A percentile compares a stretch with the other conserved stretches of the same genome.
Evolutionary conservation across 1,284 basidiomycete genomes (phyloP).

Genomic region (Limonomyces culmigenus): DNA sequence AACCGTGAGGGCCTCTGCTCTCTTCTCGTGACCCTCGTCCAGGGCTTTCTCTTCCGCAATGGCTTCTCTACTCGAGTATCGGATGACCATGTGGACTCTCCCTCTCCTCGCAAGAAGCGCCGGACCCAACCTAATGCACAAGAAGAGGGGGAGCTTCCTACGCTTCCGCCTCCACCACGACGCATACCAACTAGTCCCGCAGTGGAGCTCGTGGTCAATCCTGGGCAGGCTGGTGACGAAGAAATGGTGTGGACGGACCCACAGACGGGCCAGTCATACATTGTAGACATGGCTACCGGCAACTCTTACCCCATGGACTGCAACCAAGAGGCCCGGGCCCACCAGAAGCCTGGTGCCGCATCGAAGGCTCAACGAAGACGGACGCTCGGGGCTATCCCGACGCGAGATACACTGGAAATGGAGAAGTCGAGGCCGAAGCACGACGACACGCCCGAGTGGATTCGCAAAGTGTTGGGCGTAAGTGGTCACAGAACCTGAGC

Average conservation of each 20-base stretch:
- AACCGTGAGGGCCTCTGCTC: neutral
- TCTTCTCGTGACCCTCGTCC: neutral
- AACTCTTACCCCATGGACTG: conserved; percentile 28
- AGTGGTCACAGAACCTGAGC: conserved; percentile 7
- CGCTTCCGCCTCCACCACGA: conserved; percentile 6
- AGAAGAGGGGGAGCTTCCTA: too few species aligned
- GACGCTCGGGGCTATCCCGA: too few species aligned
- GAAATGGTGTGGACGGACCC: conserved; percentile 43
- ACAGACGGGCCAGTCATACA: conserved; percentile 43
- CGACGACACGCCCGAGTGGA: conserved; percentile 35
- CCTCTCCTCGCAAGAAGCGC: too few species aligned
- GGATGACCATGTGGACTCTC: too few species aligned
- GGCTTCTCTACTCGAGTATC: too few species aligned
- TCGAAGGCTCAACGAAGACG: too few species aligned
- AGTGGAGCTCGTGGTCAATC: neutral
- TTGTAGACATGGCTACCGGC: conserved; percentile 51
- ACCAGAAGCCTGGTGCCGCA: too few species aligned
- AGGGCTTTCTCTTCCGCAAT: neutral
- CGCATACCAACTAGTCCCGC: conserved; percentile 1
- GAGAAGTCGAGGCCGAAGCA: too few species aligned
- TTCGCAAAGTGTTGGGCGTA: conserved; percentile 30
- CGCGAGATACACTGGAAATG: too few species aligned
- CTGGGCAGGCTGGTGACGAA: conserved; percentile 4
- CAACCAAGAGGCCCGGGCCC: too few species aligned
- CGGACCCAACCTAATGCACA: too few species aligned